These are phyloP conservation scores for Colletotrichum destructivum DNA, from an alignment of 2,329 filamentous ascomycete genomes.

Conservation along the genomic window DNA sequence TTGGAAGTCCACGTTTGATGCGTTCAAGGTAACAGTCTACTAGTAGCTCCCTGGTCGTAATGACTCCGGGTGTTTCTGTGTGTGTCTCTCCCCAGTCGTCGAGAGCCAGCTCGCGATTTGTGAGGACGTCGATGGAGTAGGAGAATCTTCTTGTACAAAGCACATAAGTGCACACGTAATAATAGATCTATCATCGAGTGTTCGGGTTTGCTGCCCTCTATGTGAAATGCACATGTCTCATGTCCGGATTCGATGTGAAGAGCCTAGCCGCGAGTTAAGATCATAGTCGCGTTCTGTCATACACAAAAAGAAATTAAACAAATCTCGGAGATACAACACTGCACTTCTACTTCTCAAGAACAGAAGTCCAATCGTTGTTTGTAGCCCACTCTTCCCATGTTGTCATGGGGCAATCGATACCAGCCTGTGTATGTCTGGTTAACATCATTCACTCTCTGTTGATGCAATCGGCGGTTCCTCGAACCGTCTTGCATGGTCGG, in stretches of 20 bases:
- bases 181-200: no score
- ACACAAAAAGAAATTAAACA: no score
- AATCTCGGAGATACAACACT: neutral
- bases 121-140: neutral
- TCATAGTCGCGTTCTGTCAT: neutral
- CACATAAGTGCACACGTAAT: neutral
- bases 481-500: no score
- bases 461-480: no score
- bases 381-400: slow-evolving; percentile 54
- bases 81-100: no score
- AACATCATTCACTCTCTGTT: slow-evolving; percentile 11
- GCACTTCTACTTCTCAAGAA: slow-evolving; percentile 40
- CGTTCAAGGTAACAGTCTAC: slow-evolving; percentile 39
- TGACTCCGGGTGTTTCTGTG: no score
- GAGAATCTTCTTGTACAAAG: neutral
- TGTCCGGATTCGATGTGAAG: no score
- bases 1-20: slow-evolving; percentile 38
- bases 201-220: no score
- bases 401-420: slow-evolving; percentile 61
- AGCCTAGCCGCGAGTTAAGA: no score
- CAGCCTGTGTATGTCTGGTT: slow-evolving; percentile 4
- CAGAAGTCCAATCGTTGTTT: slow-evolving; percentile 54
- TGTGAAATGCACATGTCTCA: no score
- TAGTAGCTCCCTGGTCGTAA: neutral
- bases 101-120: neutral